Evolutionary conservation across 2,329 filamentous ascomycete species (phyloP), one percentile per base, ranked within the genome.

Genomic region (Sarocladium brachiariae): DNA sequence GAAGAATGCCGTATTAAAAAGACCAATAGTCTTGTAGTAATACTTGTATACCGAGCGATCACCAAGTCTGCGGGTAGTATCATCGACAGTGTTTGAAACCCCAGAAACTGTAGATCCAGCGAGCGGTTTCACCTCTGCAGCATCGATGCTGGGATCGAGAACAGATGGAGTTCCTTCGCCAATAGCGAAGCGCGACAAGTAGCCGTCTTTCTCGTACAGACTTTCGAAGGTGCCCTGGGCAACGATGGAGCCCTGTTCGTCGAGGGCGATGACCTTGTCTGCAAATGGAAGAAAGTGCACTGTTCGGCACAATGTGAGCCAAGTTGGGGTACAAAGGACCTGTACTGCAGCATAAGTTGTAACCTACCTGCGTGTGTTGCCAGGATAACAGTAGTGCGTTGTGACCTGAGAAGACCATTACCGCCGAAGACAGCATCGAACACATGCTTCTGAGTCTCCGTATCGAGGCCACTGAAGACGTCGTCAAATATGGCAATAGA

Each of bases 381-480:
- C 5, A 70, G 47, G 10, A 70, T 61, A 9, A 62, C 48, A 0
- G 64, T 63, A 0, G 58, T 60, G 1, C 56, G 55, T 14, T 60
- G 61, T 31, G 57, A 58, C 5, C 59, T 57, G n/a, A 70, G 58
- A 1, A 74, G 51, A 0, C 71, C 69, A 24, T 58, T 53, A 3
- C 50, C 55, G 3, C 68, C 64, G 45, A 75, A 70, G 0, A 74
- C 61, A 0, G 60, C 62, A 0, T 57, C 56, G 51, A 73, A 73
- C 1, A 74, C 68, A 5, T 62, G 59, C 21, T 69, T 63, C 33
- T 72, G 67, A 0, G 72, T 74, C 2, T 67, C 61, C 13, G 65
- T 63, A 47, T 72, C 70, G 2, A 72, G 56, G 0, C 68, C 69
- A 18, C 67, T 70, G 4, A 71, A 64, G 1, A 69, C 63, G 25